Conservation (phyloP, 148 eudicot species). For the Rhododendron vialii region DNA sequence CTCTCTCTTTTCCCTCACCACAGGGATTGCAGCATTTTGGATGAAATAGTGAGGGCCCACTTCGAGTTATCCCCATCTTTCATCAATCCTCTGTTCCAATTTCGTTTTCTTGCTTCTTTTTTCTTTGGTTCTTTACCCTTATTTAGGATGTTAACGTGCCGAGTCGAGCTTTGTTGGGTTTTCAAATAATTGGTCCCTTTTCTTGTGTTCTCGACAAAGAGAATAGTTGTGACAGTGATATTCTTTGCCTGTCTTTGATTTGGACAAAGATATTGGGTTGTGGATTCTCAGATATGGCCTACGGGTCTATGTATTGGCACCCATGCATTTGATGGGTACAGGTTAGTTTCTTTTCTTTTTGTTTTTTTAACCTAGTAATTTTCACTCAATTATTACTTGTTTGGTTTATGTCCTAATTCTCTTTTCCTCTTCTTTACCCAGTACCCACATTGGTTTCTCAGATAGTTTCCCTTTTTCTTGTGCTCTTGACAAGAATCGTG, state of each 20-base stretch:
- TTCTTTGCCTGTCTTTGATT: not conserved
- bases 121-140: not conserved
- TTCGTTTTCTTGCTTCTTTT: not conserved
- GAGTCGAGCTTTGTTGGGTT: not conserved
- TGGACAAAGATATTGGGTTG: not conserved
- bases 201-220: not conserved
- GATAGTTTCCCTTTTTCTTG: not conserved
- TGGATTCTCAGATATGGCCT: not conserved
- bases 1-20: not conserved
- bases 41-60: not conserved
- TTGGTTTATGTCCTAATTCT: not conserved
- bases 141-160: too few relatives aligned
- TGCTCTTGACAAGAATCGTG: not conserved
- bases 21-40: not conserved
- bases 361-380: not conserved
- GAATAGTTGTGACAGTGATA: not conserved
- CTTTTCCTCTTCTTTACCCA: not conserved
- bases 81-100: not conserved
- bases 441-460: not conserved
- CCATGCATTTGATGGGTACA: not conserved
- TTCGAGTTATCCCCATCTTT: constrained; percentile 6
- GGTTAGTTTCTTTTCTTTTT: not conserved
- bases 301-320: not conserved
- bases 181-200: not conserved
- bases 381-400: not conserved